Base-by-base conservation (phyloP, 108 stramenopile genomes). In the Skeletonema costatum region DNA sequence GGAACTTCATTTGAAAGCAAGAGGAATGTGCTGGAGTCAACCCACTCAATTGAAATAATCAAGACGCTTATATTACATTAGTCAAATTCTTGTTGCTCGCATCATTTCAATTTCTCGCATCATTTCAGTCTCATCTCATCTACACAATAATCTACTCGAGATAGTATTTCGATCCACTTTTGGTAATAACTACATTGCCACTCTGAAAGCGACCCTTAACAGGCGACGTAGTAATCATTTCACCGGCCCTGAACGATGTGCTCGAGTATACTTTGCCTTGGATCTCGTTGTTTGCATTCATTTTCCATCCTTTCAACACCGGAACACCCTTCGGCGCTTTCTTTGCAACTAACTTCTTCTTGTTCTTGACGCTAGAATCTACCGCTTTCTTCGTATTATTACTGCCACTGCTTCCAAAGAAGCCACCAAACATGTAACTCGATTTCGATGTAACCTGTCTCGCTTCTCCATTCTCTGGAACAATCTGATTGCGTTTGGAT, bases 171-270 rank as follows among this genome's bases (percentile, higher is more conserved):
- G 44, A 46, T 46, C 44, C 44, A 16, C 44, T 46, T 16, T 46
- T 16, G 44, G 16, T 46, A n/a, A 46, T n/a, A n/a, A 46, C 44
- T 2, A 46, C 14, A 46, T 3, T 46, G 3, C 44, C 44, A n/a
- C 44, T 46, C 44, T 46, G 44, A 11, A 46, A 2, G 14, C 16
- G 44, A 4, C 44, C 44, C 14, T 46, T 46, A 4, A 72, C 61
- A 36, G 71, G 32, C 13, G 71, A 72, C 16, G 71, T 72, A 2
- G 71, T 72, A 29, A 72, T 42, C 61, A n/a, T 32, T 41, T 72
- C 56, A 16, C 71, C 71, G 5, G 62, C 35, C 12, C 17, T 65
- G 39, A 72, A 72, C 8, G 17, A 14, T 16, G 29, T 17, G 64
- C 64, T 65, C 17, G 13, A 25, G 19, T 17, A 65, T 32, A 72